phyloP scores from a whole-genome alignment of 2,329 filamentous ascomycete species.

The Paraphaeosphaeria minitans region DNA sequence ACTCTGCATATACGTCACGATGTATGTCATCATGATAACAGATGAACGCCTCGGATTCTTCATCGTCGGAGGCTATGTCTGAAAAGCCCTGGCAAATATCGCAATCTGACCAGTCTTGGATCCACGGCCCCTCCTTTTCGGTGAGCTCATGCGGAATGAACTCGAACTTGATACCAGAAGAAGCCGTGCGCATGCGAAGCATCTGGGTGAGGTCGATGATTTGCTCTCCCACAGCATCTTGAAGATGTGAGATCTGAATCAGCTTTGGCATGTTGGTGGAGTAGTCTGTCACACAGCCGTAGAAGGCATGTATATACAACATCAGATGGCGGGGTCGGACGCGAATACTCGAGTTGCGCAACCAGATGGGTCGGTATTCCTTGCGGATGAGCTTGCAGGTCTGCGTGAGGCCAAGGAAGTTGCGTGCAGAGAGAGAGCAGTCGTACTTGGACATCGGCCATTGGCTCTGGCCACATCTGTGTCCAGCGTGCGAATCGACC shows the following conservation, averaged over 20 bases:
- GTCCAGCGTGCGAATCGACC: not conserved
- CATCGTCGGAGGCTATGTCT: not conserved
- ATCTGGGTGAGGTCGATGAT: not conserved
- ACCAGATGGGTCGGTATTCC: slow-evolving; percentile 12
- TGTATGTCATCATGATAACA: slow-evolving; percentile 1
- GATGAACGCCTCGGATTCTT: not conserved
- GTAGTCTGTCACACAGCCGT: not conserved
- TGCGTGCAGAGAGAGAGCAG: not conserved
- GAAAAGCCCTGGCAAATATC: not conserved
- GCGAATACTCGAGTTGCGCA: slow-evolving; percentile 7
- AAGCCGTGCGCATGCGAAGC: slow-evolving; percentile 8
- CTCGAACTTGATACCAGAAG: slow-evolving; percentile 2
- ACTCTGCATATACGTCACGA: not conserved
- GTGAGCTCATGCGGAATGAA: slow-evolving; percentile 10
- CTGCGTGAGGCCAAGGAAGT: slow-evolving; percentile 11
- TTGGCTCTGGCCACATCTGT: not conserved
- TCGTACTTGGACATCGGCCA: not conserved
- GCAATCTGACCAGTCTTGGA: not conserved
- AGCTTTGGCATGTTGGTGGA: not conserved
- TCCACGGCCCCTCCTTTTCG: slow-evolving; percentile 1
- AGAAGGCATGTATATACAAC: not conserved
- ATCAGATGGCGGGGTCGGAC: not conserved
- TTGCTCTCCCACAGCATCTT: not conserved
- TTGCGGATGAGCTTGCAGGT: slow-evolving; percentile 9
- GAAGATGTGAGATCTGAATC: slow-evolving; percentile 7